Evolutionary conservation across 257 asterid genomes (phyloP), one percentile per base, ranked within the genome.

Genomic region (Rehmannia glutinosa): DNA sequence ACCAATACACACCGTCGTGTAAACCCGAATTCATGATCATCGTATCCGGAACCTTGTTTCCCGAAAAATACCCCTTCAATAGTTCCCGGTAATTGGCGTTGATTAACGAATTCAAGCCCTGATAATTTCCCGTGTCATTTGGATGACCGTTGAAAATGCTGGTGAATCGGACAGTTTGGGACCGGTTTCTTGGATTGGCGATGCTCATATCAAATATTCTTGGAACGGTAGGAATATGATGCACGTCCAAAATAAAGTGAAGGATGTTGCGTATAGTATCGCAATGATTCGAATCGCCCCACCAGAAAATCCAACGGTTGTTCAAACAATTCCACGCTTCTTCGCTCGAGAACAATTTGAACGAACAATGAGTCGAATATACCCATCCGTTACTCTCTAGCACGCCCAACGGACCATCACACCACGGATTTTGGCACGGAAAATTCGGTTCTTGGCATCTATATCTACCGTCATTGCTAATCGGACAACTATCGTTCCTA

Each of bases 251-350:
- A 16, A 92, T 60, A 73, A 91, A 89, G 75, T 82, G 75, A 8
- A 91, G 82, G 33, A 89, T 82, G 83, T 92, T 87, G 1, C 97
- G 84, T 0, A 92, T 73, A 0, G 96, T 92, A 57, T 92, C 98
- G 27, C 96, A 89, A 19, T 92, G 97, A 72, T 92, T 92, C 0
- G 97, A 92, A 69, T 92, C 98, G 0, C 97, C 98, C 97, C 97
- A 92, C 98, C 98, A 89, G 53, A 92, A 92, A 65, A 92, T 87
- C 97, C 97, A 92, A 8, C 90, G 82, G 5, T 73, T 69, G 11
- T 54, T 66, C 69, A 87, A 78, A 47, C 92, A 83, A 0, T 76
- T 76, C 97, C 98, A 92, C 0, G 97, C 92, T 35, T 82, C 78
- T 70, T 62, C 59, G 8, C 74, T 73, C 2, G 75, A 62, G 23